phyloP scores from a whole-genome alignment of 805 yeast species.

The Kodamaea lidongshanica region DNA sequence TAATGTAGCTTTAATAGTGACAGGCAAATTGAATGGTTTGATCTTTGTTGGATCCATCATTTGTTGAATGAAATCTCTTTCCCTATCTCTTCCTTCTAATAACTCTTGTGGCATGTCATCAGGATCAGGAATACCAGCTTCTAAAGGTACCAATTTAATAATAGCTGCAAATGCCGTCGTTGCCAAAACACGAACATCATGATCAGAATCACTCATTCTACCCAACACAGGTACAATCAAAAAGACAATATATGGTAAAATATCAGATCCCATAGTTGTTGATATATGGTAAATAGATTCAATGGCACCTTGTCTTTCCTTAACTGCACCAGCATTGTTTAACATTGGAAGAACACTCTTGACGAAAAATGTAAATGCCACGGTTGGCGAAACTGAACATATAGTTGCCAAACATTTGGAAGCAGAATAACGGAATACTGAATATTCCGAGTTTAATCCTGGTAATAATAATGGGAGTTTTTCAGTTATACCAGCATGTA shows the following conservation, averaged over 20 bases:
- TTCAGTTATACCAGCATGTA: slow-evolving; percentile 47
- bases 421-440: slow-evolving; percentile 85
- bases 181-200: slow-evolving; percentile 81
- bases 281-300: slow-evolving; percentile 87
- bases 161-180: slow-evolving; percentile 96
- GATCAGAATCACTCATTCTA: slow-evolving; percentile 93
- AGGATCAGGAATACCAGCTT: slow-evolving; percentile 96
- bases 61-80: slow-evolving; percentile 89
- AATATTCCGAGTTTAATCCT: slow-evolving; percentile 56
- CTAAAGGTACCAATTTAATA: slow-evolving; percentile 91
- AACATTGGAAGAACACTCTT: slow-evolving; percentile 72
- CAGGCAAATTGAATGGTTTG: slow-evolving; percentile 81
- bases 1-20: slow-evolving; percentile 84
- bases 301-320: slow-evolving; percentile 86
- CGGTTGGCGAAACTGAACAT: slow-evolving; percentile 61
- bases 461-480: slow-evolving; percentile 41
- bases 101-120: slow-evolving; percentile 80
- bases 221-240: slow-evolving; percentile 95
- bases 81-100: slow-evolving; percentile 83
- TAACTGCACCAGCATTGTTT: slow-evolving; percentile 63
- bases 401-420: slow-evolving; percentile 83
- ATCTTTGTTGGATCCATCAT: slow-evolving; percentile 97
- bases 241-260: slow-evolving; percentile 91
- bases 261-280: slow-evolving; percentile 76
- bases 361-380: slow-evolving; percentile 75